Evolutionary conservation across 441 rosid genomes (phyloP), one percentile per base, ranked within the genome.

Genomic region (Raphanus hybrid): DNA sequence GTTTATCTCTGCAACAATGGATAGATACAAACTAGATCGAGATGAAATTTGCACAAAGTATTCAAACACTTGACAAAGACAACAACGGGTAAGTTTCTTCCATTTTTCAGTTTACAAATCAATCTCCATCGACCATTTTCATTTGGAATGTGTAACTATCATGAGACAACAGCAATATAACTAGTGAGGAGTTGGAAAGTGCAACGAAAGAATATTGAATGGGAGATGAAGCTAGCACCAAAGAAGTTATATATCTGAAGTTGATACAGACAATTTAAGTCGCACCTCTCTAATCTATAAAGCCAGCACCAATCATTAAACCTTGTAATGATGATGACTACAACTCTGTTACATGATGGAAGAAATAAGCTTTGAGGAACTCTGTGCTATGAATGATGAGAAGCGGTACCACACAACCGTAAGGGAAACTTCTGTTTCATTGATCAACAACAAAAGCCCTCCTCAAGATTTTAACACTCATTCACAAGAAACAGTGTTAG

Each of bases 141-240:
- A 0, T 4, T 29, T 29, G 34, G 34, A 29, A 29, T 29, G 34
- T 29, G 34, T 29, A 3, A 29, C 34, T 29, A 29, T 29, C 34
- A 23, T 23, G 2, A 23, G 26, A 23, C 26, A 84, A 83, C 84
- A 93, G 97, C 39, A 85, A 82, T 65, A 91, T 93, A 72, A 93
- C 98, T 1, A 89, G 85, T 76, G 98, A 93, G 65, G 96, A 93
- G 68, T 63, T 91, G 66, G 96, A 90, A 75, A 78, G 74, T 15
- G 96, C 98, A 6, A 90, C 91, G 94, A 86, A 86, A 73, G 98
- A 93, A 39, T 84, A 93, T 27, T 93, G 93, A 41, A 86, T 90
- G 83, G 92, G 92, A 6, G 96, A 91, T 80, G 97, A 88, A 81
- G 89, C 82, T 78, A 91, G 82, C 84, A 89, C 90, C 79, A 86